Conservation (phyloP, 177 flowering plant species). For the Vitis hybrid region DNA sequence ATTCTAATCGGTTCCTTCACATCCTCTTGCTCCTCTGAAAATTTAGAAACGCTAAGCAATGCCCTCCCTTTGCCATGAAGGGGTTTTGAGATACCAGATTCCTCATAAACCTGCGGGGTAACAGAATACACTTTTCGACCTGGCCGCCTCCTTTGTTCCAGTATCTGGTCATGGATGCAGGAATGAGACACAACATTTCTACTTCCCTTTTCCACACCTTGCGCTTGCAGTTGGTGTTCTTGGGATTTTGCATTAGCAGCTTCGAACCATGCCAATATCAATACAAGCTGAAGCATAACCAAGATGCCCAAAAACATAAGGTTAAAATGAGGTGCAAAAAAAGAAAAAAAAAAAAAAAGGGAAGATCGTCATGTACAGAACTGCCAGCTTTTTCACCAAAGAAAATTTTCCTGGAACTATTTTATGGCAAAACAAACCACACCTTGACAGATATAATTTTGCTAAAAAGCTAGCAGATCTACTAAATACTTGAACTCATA, state of each 20-base stretch:
- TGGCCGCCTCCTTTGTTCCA: conserved; percentile 84
- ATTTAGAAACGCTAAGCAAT: conserved; percentile 52
- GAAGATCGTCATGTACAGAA: neutral
- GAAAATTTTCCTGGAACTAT: neutral
- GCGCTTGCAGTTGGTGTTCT: conserved; percentile 32
- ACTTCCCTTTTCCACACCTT: conserved; percentile 31
- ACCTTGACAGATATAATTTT: too few species aligned
- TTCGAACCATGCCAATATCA: conserved; percentile 42
- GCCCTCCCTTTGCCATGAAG: conserved; percentile 63
- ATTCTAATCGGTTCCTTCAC: conserved; percentile 84
- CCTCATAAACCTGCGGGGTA: conserved; percentile 80
- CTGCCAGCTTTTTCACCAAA: neutral
- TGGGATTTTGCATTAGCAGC: conserved; percentile 30
- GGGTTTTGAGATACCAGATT: conserved; percentile 32
- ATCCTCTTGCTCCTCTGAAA: conserved; percentile 30
- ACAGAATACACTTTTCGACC: conserved; percentile 86
- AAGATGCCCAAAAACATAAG: neutral
- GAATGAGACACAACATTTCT: conserved; percentile 70
- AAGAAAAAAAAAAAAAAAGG: neutral
- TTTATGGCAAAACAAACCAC: too few species aligned
- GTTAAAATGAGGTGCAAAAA: neutral
- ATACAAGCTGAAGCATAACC: conserved; percentile 45
- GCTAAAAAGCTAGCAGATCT: conserved; percentile 5
- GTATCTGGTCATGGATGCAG: conserved; percentile 95
- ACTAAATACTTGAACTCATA: neutral